Percentiles rank a stretch among this genome's conserved stretches.
Evolutionary conservation across 1,284 basidiomycete species (phyloP).

Genomic region (Earliella scabrosa): DNA sequence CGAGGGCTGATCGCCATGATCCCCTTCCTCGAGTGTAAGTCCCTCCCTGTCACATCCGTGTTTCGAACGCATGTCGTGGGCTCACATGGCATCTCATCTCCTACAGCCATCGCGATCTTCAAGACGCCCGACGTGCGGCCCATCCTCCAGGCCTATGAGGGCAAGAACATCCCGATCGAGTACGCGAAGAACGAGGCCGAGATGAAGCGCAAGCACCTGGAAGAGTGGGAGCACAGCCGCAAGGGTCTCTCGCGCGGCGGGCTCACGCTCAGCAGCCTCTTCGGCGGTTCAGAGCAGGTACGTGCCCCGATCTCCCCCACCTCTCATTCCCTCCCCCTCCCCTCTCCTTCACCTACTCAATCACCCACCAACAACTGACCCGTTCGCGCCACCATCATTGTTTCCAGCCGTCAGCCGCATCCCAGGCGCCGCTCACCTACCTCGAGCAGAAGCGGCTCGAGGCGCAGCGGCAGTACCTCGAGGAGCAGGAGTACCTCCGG

Average conservation of each 20-base stretch:
- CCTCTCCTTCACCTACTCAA: neutral
- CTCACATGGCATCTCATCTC: neutral
- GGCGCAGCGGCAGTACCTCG: constrained; percentile 82
- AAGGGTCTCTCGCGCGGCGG: constrained; percentile 48
- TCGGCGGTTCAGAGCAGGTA: constrained; percentile 52
- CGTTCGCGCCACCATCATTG: no score
- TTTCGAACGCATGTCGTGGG: neutral
- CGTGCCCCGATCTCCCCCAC: no score
- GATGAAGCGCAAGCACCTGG: constrained; percentile 76
- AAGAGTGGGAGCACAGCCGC: constrained; percentile 77
- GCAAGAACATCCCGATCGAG: constrained; percentile 88
- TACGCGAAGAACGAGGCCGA: constrained; percentile 89
- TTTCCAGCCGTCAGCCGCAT: constrained; percentile 26
- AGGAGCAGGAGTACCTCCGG: constrained; percentile 88
- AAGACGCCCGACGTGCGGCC: constrained; percentile 86
- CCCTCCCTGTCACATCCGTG: neutral
- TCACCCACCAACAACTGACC: no score
- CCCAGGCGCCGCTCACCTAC: constrained; percentile 75
- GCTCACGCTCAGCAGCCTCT: constrained; percentile 64
- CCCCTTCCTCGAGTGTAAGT: constrained; percentile 92
- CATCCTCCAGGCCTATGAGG: constrained; percentile 84
- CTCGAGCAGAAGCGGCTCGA: constrained; percentile 90
- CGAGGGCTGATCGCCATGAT: constrained; percentile 88
- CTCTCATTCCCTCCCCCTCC: neutral
- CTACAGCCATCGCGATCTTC: constrained; percentile 84